Evolutionary conservation across 305 asterid genomes (phyloP).

Genomic region (Solanum hybrid): DNA sequence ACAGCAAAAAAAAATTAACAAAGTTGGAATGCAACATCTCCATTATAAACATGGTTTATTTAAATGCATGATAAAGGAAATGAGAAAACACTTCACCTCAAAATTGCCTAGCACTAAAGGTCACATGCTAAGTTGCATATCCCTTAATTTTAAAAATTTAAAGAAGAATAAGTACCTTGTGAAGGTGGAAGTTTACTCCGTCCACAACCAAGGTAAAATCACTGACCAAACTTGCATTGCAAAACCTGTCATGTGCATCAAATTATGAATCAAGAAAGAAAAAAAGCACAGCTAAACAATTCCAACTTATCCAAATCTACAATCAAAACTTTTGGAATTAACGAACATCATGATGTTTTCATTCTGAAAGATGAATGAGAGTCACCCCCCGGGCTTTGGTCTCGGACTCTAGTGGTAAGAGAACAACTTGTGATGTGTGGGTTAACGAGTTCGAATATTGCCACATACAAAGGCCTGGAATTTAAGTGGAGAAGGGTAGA

Average conservation of each 20-base stretch:
- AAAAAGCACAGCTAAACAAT: background rate
- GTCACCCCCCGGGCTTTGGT: background rate
- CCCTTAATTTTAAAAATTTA: background rate
- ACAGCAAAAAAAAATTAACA: background rate
- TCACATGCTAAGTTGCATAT: background rate
- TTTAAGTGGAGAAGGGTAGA: background rate
- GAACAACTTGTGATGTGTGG: background rate
- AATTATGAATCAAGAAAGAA: constrained; percentile 11
- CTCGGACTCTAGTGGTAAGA: background rate
- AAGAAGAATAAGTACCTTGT: constrained; percentile 54
- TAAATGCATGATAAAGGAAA: background rate
- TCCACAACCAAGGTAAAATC: constrained; percentile 70
- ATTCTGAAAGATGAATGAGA: background rate
- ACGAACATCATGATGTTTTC: background rate
- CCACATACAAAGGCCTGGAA: background rate
- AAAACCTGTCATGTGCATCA: constrained; percentile 49
- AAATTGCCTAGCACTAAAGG: background rate
- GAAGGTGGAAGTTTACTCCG: constrained; percentile 71
- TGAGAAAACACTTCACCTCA: background rate
- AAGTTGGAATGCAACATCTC: background rate
- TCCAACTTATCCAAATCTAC: background rate
- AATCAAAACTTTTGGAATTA: background rate
- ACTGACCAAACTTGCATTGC: constrained; percentile 62
- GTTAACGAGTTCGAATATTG: background rate
- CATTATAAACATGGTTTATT: background rate